These are phyloP conservation scores for Kwoniella shandongensis DNA, from an alignment of 768 basidiomycete species.

Conservation along the genomic window DNA sequence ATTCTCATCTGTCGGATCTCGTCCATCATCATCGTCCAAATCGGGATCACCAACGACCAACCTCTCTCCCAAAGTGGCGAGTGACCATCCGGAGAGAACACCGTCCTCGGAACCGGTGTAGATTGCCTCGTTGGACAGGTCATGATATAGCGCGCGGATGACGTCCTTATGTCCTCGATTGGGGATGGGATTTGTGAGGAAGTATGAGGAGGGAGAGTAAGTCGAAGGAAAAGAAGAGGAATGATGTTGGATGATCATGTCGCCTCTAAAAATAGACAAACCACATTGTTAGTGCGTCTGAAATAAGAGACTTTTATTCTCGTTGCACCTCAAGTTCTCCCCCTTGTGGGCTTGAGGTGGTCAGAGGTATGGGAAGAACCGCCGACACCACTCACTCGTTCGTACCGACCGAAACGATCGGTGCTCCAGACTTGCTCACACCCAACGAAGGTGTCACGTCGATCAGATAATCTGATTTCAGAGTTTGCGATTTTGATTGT, in stretches of 20 bases:
- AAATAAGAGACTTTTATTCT: too few relatives aligned
- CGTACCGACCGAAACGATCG: slow-evolving; percentile 45
- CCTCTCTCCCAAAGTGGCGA: slow-evolving; percentile 25
- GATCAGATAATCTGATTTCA: slow-evolving; percentile 47
- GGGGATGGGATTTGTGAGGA: slow-evolving; percentile 32
- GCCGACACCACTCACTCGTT: slow-evolving; percentile 42
- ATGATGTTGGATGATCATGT: slow-evolving; percentile 49
- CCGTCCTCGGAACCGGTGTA: slow-evolving; percentile 54
- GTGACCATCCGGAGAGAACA: slow-evolving; percentile 48
- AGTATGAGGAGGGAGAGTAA: slow-evolving; percentile 47
- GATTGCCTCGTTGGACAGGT: slow-evolving; percentile 41
- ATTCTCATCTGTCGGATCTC: slow-evolving; percentile 30
- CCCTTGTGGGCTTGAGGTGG: too few relatives aligned
- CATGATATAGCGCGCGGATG: slow-evolving; percentile 48
- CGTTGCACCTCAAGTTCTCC: background rate
- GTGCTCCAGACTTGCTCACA: slow-evolving; percentile 34
- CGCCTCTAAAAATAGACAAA: too few relatives aligned
- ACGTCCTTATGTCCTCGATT: slow-evolving; percentile 50
- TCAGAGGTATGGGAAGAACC: background rate
- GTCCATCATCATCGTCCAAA: slow-evolving; percentile 43
- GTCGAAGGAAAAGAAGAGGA: slow-evolving; percentile 3
- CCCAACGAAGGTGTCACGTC: slow-evolving; percentile 48
- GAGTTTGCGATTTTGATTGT: slow-evolving; percentile 17
- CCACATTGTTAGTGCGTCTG: too few relatives aligned
- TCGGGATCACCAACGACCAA: slow-evolving; percentile 43